These are phyloP conservation scores for Chenopodium berlandieri DNA, from an alignment of 148 eudicot species.

Conservation along the genomic window DNA sequence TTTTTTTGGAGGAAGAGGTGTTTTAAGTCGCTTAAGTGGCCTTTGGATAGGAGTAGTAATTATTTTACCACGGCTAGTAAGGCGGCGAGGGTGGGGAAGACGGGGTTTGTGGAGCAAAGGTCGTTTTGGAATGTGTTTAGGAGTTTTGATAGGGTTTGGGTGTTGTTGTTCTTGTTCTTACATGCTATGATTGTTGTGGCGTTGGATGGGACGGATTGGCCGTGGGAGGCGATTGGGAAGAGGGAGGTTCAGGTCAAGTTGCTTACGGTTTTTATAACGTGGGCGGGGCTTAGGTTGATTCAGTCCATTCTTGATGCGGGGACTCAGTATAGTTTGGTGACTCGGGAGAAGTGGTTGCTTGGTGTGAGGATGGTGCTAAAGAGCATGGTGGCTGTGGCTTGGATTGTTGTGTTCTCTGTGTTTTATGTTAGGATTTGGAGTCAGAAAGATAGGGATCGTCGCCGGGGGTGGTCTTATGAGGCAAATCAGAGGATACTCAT, in stretches of 20 bases:
- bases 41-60: constrained; percentile 52
- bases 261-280: constrained; percentile 73
- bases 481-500: constrained; percentile 46
- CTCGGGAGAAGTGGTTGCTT: constrained; percentile 54
- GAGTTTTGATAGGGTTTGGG: constrained; percentile 90
- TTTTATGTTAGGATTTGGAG: constrained; percentile 81
- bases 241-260: constrained; percentile 68
- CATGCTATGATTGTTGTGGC: constrained; percentile 77
- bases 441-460: constrained; percentile 55
- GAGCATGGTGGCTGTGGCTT: constrained; percentile 67
- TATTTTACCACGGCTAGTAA: constrained; percentile 35
- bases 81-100: constrained; percentile 65
- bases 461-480: constrained; percentile 51
- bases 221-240: constrained; percentile 58
- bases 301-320: constrained; percentile 92
- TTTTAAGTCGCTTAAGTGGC: constrained; percentile 71
- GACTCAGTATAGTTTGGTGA: constrained; percentile 81
- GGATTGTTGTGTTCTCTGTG: constrained; percentile 74
- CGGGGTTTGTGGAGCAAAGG: constrained; percentile 93
- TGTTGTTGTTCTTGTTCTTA: constrained; percentile 61
- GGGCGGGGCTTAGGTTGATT: constrained; percentile 69
- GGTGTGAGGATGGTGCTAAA: constrained; percentile 88
- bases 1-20: constrained; percentile 87
- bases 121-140: constrained; percentile 91
- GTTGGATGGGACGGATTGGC: constrained; percentile 38